Percentiles rank a stretch among this genome's conserved stretches.
Evolutionary conservation across 441 rosid genomes (phyloP).

Genomic region (Pelargonium australe): DNA sequence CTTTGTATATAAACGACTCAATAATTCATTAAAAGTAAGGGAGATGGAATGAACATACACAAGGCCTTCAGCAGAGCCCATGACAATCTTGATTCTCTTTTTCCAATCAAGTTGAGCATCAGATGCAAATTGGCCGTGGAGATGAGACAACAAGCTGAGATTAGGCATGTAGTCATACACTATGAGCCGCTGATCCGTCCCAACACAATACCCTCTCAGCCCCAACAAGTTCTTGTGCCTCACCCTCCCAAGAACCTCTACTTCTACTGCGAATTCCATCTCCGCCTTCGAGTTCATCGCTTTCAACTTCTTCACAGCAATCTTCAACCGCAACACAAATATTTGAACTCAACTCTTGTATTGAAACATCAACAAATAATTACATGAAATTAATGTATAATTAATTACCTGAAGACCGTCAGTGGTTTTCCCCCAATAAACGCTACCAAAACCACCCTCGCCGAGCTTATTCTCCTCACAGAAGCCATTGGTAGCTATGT

Average conservation of each 20-base stretch:
- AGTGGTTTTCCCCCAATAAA: conserved; percentile 97
- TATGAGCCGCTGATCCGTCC: conserved; percentile 88
- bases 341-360: no score
- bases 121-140: conserved; percentile 81
- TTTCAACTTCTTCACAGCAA: conserved; percentile 94
- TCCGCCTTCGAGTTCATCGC: conserved; percentile 91
- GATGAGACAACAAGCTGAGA: conserved; percentile 81
- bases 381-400: background rate
- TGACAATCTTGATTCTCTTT: conserved; percentile 64
- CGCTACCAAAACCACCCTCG: conserved; percentile 94
- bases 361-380: background rate
- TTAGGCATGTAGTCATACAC: conserved; percentile 92
- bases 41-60: no score
- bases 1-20: no score
- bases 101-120: conserved; percentile 81
- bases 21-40: no score
- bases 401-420: conserved; percentile 83
- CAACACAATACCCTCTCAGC: conserved; percentile 89
- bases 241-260: conserved; percentile 84
- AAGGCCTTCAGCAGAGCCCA: conserved; percentile 91
- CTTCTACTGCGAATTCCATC: conserved; percentile 78
- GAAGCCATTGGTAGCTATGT: conserved; percentile 82
- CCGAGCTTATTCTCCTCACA: conserved; percentile 94
- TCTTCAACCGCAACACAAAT: conserved; percentile 32
- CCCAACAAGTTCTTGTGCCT: conserved; percentile 80